Evolutionary conservation across 1,284 basidiomycete species (phyloP).

Genomic region (Leccinum huronense): DNA sequence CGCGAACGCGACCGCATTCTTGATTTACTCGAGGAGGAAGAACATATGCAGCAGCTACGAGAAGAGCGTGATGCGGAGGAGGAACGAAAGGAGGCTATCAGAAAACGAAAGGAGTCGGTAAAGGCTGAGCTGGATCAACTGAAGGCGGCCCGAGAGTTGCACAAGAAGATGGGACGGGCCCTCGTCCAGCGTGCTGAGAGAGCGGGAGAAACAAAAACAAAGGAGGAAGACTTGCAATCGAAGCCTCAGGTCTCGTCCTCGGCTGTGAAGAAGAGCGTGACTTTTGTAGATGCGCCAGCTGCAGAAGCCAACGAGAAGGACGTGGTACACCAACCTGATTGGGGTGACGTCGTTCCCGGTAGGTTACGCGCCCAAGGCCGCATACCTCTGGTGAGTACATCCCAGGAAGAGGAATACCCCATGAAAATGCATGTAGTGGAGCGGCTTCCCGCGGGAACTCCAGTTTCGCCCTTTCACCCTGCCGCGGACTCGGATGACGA

Average conservation of each 20-base stretch:
- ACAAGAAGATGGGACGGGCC: constrained; percentile 75
- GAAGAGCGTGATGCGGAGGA: constrained; percentile 43
- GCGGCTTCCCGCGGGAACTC: constrained; percentile 41
- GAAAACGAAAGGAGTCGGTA: constrained; percentile 50
- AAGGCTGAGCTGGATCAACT: constrained; percentile 52
- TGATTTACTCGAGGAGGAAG: constrained; percentile 69
- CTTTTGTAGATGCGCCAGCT: constrained; percentile 51
- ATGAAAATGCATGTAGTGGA: constrained; percentile 72
- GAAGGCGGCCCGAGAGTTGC: constrained; percentile 57
- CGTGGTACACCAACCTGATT: constrained; percentile 33
- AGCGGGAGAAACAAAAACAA: constrained; percentile 38
- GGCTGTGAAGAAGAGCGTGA: constrained; percentile 59
- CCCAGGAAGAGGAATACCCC: constrained; percentile 43
- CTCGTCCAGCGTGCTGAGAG: constrained; percentile 50
- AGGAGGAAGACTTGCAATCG: constrained; percentile 33
- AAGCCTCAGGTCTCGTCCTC: constrained; percentile 18
- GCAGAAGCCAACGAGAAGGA: constrained; percentile 14
- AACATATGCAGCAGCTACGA: constrained; percentile 44
- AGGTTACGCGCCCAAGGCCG: constrained; percentile 43
- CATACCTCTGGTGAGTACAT: constrained; percentile 40
- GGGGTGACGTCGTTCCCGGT: constrained; percentile 57
- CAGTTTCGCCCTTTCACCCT: constrained; percentile 21
- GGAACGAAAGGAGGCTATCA: constrained; percentile 45
- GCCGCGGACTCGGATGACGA: constrained; percentile 51
- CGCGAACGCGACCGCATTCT: constrained; percentile 62